Evolutionary conservation across 116 monocot species (phyloP).

Genomic region (Cymodocea nodosa): DNA sequence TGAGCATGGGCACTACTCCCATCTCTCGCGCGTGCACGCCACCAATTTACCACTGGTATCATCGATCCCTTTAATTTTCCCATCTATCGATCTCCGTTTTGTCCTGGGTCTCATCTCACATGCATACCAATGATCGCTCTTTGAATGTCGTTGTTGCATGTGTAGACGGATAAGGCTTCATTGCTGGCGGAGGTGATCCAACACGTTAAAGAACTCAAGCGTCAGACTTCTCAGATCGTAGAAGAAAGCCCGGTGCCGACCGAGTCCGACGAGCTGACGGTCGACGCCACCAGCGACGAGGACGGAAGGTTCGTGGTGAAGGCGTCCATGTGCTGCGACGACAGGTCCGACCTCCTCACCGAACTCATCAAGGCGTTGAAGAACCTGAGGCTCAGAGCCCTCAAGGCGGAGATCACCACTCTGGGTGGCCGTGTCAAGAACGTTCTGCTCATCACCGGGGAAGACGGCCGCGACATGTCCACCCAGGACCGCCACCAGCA

Average conservation of each 20-base stretch:
- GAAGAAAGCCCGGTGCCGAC: conserved; percentile 46
- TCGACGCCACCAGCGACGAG: conserved; percentile 30
- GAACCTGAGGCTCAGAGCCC: conserved; percentile 16
- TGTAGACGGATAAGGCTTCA: conserved; percentile 51
- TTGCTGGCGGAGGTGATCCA: conserved; percentile 59
- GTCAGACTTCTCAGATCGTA: conserved; percentile 49
- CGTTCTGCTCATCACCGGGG: conserved; percentile 19
- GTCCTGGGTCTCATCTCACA: no score
- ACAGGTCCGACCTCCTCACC: conserved; percentile 29
- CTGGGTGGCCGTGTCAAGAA: conserved; percentile 36
- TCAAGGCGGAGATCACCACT: conserved; percentile 42
- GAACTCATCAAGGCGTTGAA: conserved; percentile 35
- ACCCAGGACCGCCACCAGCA: neutral
- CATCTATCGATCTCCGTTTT: neutral
- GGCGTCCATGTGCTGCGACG: conserved; percentile 43
- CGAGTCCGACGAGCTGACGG: conserved; percentile 48
- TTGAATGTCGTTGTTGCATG: no score
- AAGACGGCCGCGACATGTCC: conserved; percentile 3
- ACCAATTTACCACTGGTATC: neutral
- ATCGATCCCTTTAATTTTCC: neutral
- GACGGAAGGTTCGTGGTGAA: conserved; percentile 32
- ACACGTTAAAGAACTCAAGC: conserved; percentile 58
- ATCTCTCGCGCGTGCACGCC: neutral
- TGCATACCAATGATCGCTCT: no score
- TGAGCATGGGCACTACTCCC: neutral